phyloP scores from a whole-genome alignment of 257 asterid genomes.

The Lantana camara region DNA sequence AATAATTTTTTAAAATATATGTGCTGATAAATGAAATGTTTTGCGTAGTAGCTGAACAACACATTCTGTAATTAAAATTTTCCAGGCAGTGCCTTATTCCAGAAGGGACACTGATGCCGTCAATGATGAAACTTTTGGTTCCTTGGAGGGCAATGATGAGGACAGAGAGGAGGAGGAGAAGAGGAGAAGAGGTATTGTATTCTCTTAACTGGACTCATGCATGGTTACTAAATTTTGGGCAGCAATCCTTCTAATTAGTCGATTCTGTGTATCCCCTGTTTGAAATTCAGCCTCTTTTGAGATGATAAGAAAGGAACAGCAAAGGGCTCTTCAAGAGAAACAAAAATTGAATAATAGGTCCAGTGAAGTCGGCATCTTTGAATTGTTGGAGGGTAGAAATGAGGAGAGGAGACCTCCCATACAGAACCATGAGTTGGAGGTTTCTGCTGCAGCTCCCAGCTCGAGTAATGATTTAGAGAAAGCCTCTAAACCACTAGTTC shows the following conservation, averaged over 20 bases:
- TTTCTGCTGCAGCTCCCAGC: conserved; percentile 37
- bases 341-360: conserved; percentile 54
- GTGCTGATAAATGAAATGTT: not conserved
- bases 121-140: conserved; percentile 94
- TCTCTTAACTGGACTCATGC: conserved; percentile 6
- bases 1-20: conserved; percentile 10
- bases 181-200: conserved; percentile 79
- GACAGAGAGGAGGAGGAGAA: conserved; percentile 93
- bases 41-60: conserved; percentile 18
- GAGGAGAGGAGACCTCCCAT: conserved; percentile 47
- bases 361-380: conserved; percentile 52
- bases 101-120: conserved; percentile 70
- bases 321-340: conserved; percentile 81
- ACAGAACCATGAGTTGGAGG: conserved; percentile 48
- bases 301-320: conserved; percentile 94
- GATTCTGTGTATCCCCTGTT: not conserved
- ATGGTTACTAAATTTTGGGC: too few relatives aligned
- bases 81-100: conserved; percentile 74
- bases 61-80: conserved; percentile 22
- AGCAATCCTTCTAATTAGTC: too few relatives aligned
- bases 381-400: conserved; percentile 44
- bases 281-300: conserved; percentile 77
- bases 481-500: conserved; percentile 75
- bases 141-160: conserved; percentile 63
- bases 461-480: conserved; percentile 54